Percentiles rank a stretch among this genome's conserved stretches.
Evolutionary conservation across 1,284 basidiomycete genomes (phyloP).

Genomic region (Coniophora puteana): DNA sequence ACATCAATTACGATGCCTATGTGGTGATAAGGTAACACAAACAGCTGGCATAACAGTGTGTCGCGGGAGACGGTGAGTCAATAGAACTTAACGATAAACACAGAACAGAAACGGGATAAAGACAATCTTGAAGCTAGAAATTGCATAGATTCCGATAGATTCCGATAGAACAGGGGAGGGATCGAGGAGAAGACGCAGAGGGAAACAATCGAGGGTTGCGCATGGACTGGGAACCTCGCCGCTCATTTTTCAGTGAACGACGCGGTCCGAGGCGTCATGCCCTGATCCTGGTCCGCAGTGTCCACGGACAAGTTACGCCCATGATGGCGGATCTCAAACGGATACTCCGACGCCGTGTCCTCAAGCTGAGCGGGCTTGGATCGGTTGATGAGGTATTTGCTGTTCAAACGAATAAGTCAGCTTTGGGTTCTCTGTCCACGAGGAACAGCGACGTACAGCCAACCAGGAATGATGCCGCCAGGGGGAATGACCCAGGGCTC

Average conservation of each 20-base stretch:
- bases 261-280: constrained; percentile 20
- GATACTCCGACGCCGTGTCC: constrained; percentile 20
- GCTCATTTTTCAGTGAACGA: constrained; percentile 28
- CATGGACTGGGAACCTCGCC: too few relatives aligned
- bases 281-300: constrained; percentile 21
- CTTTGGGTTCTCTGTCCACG: background rate
- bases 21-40: too few relatives aligned
- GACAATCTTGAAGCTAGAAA: background rate
- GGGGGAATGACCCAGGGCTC: constrained; percentile 70
- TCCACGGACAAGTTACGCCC: constrained; percentile 30
- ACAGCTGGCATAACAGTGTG: background rate
- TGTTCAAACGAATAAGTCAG: constrained; percentile 8
- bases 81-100: background rate
- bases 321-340: constrained; percentile 26
- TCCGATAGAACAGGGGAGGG: background rate
- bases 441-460: constrained; percentile 47
- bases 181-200: background rate
- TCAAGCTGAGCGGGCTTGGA: background rate
- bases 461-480: constrained; percentile 64
- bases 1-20: too few relatives aligned
- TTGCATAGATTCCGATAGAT: background rate
- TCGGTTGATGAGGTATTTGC: constrained; percentile 20
- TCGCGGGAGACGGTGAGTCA: background rate
- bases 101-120: background rate
- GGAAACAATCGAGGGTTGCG: too few relatives aligned